Evolutionary conservation across 2,329 filamentous ascomycete species (phyloP).

Genomic region (Hymenoscyphus repandus): DNA sequence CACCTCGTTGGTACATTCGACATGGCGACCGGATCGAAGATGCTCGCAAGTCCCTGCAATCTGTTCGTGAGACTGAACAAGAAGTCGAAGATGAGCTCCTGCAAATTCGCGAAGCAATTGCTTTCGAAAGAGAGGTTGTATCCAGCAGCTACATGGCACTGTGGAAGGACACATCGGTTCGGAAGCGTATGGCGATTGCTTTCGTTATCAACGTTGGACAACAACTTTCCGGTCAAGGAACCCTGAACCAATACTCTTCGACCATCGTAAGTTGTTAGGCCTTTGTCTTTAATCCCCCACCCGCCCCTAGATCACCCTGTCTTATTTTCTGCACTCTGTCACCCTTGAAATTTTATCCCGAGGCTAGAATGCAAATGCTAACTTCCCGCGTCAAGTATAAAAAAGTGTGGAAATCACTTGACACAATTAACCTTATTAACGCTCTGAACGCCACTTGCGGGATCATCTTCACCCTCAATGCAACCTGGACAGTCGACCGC

Average conservation of each 20-base stretch:
- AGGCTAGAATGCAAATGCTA: no score
- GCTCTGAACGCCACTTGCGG: constrained; percentile 68
- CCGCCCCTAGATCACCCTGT: no score
- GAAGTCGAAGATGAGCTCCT: constrained; percentile 63
- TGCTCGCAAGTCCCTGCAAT: constrained; percentile 49
- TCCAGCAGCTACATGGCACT: constrained; percentile 58
- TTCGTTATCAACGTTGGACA: constrained; percentile 66
- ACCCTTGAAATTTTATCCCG: no score
- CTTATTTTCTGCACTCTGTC: no score
- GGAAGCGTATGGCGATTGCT: constrained; percentile 61
- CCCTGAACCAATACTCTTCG: constrained; percentile 68
- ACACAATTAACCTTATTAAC: constrained; percentile 67
- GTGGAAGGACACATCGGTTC: constrained; percentile 64
- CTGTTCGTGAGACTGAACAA: constrained; percentile 58
- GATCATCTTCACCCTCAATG: constrained; percentile 68
- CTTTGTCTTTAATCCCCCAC: no score
- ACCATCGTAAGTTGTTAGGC: constrained; percentile 40
- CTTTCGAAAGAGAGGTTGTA: constrained; percentile 68
- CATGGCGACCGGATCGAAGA: constrained; percentile 53
- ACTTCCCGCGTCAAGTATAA: constrained; percentile 52
- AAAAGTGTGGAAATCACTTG: constrained; percentile 55
- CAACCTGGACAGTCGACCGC: constrained; percentile 67
- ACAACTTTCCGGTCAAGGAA: constrained; percentile 68
- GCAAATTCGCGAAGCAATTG: constrained; percentile 61
- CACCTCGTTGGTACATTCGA: constrained; percentile 64